Evolutionary conservation across 2,329 filamentous ascomycete genomes (phyloP), one percentile per base, ranked within the genome.

Genomic region (Lachnellula subtilissima): DNA sequence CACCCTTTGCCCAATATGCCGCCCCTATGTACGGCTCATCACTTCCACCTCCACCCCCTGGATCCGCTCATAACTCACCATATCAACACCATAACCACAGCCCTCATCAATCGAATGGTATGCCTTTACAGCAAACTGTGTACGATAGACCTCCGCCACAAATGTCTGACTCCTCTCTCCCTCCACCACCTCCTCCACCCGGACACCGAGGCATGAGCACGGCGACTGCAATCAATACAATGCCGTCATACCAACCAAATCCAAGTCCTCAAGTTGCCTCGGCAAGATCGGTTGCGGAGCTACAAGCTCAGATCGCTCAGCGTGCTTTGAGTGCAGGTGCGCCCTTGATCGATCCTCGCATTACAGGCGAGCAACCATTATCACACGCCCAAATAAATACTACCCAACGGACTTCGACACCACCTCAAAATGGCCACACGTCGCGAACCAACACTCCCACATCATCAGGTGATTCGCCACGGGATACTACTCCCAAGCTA

Each of bases 1-100:
- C 80, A 48, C 80, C 80, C 0, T 83, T 58, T 52, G 58, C 62
- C 17, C 71, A 69, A 61, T 78, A 80, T 60, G 68, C 70, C 5
- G 60, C 48, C 2, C 50, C 60, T 50, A 57, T 65, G 65, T 57
- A 71, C 67, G 64, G 69, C 2, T 70, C 71, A 23, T 67, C 72
- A 4, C 77, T 75, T 57, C 69, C 71, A 43, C 67, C 61, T 11
- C 72, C 71, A 49, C 65, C 67, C 15, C 64, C 66, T 37, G 65
- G 66, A 43, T 63, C 64, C 2, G 56, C 59, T 14, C 67, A 70
- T 45, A 56, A 60, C 17, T 69, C 67, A 7, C 65, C 66, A 35
- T 67, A 68, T 23, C 65, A 66, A 60, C 62, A 66, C 39, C 65
- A 65, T 22, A 68, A 61, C 48, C 65, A 65, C 23, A 68, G 61